Evolutionary conservation across 805 yeast genomes (phyloP), one percentile per base, ranked within the genome.

Genomic region (Monosporozyma yasuniensis): DNA sequence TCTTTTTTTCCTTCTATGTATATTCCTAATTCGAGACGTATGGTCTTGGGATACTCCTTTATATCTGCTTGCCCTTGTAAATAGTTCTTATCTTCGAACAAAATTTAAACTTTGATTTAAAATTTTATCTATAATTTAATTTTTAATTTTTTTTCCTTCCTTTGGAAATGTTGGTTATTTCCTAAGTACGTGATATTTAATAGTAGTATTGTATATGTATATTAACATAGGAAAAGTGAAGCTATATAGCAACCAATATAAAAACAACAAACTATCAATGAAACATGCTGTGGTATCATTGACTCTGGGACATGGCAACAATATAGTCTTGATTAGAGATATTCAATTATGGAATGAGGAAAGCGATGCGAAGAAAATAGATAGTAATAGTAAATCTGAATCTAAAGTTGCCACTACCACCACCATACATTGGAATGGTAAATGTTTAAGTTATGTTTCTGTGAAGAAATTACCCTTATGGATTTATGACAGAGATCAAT

Each of bases 381-480:
- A n/a, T 25, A 25, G 27, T 25, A 4, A 25, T 8, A 25, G 8
- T 32, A 32, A 32, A 11, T n/a, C 11, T 32, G 35, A 32, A 19
- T 5, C 27, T 14, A 18, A 14, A n/a, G 23, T 25, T 11, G 39
- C 44, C 8, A 25, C 7, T 25, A 25, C 27, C 8, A 25, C 8
- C 8, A 25, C 27, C 8, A 25, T 25, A 8, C 23, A 32, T n/a
- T 35, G 50, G 18, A 58, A 47, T 21, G 64, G 62, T 3, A 32
- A 48, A 5, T 57, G 59, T 41, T 12, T 57, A 3, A 55, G 53
- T 22, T 62, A 62, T 39, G 56, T 64, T 9, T 59, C 56, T 44
- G 12, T 60, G 12, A 23, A 45, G 5, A 58, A 52, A 39, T 39
- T 64, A 34, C 69, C 69, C 1, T 25, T 61, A n/a, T 65, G 69